Base-by-base conservation (phyloP, 148 eudicot genomes). In the Talinum fruticosum region DNA sequence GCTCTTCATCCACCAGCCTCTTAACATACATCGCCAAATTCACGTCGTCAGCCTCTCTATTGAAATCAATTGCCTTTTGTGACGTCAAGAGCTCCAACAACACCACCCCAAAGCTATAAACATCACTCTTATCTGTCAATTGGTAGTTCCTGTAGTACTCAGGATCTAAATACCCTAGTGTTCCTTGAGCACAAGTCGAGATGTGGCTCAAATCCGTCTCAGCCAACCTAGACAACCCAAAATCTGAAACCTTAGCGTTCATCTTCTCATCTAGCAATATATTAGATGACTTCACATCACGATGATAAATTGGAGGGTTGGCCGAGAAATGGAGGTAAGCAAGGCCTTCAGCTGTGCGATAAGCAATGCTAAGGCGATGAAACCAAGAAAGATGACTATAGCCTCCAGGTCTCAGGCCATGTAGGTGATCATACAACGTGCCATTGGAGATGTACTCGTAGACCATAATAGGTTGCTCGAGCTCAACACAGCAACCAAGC, bases 401-500 rank as follows among this genome's bases (percentile, higher is more conserved):
- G 14, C 80, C 78, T 28, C 71, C 28, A 23, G 75, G 44, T 47
- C 54, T 51, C 24, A 49, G 29, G 35, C 86, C 90, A 14, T 80
- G 85, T 8, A 94, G 28, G 78, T 90, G 90, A 0, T 92, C 95
- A 7, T 67, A 77, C 33, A 94, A 89, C 23, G 97, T 89, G 2
- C 98, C 98, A 66, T 89, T 88, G 0, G 88, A 49, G 69, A 94
- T 84, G 75, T 82, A 92, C 81, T 94, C 98, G 78, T 94, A 94
- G 6, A 94, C 93, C 79, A 94, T 49, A 8, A 92, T 84, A 15
- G 98, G 97, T 12, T 94, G 90, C 14, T 92, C 90, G 16, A 92
- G 95, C 87, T 94, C 98, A 38, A 94, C 95, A 35, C 98, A 90
- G 18, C 98, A 92, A 23, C 98, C 98, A 1, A 94, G 88, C 73